Conservation (phyloP, 1,284 basidiomycete species). For the Taiwanofungus camphoratus region DNA sequence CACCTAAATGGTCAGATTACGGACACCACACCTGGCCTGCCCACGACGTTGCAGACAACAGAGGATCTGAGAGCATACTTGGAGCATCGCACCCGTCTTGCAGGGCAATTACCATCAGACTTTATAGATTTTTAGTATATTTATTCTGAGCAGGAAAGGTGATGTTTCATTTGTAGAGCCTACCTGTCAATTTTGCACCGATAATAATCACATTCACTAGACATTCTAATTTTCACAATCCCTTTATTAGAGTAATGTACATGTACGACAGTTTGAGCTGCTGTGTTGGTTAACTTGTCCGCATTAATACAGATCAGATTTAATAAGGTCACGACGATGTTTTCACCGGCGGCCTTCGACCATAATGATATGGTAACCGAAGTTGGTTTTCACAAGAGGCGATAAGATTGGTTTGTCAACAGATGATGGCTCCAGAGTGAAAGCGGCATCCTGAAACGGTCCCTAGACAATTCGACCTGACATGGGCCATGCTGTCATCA, state of each 20-base stretch:
- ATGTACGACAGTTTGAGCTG: too few relatives aligned
- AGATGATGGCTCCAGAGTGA: conserved; percentile 69
- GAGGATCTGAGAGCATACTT: conserved; percentile 22
- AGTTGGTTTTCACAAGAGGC: conserved; percentile 70
- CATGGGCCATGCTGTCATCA: conserved; percentile 6
- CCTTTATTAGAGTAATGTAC: not conserved
- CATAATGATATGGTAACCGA: conserved; percentile 88
- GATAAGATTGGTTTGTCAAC: conserved; percentile 71
- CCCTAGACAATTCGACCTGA: conserved; percentile 33
- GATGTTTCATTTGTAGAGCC: conserved; percentile 1
- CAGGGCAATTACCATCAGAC: conserved; percentile 13
- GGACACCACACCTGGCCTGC: conserved; percentile 2
- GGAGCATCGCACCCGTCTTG: conserved; percentile 21
- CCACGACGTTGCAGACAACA: conserved; percentile 21
- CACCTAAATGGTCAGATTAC: not conserved
- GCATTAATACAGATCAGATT: too few relatives aligned
- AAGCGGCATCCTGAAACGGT: conserved; percentile 79
- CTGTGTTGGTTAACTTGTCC: too few relatives aligned
- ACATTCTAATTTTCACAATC: not conserved
- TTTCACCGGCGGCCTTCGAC: conserved; percentile 75
- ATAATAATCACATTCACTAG: too few relatives aligned
- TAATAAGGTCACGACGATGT: too few relatives aligned
- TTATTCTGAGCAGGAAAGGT: too few relatives aligned
- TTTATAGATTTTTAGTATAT: conserved; percentile 17
- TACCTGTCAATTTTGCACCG: not conserved